Conservation (phyloP, 192 early-diverging fungal genomes). For the Backusella westeae region DNA sequence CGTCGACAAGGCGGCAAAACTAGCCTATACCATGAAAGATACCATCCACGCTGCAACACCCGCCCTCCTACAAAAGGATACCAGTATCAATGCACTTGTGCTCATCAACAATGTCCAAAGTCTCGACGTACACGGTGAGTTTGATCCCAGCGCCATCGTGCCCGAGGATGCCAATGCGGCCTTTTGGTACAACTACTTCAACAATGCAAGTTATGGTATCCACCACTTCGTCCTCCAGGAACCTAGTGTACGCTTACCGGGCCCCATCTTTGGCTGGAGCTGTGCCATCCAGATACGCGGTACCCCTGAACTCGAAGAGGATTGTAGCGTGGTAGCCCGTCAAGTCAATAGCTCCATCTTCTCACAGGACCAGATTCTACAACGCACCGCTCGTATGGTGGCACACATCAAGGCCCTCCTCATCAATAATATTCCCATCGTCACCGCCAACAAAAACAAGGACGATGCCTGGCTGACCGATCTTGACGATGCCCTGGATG, state of each 20-base stretch:
- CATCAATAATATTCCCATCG: constrained; percentile 4
- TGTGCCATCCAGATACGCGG: constrained; percentile 19
- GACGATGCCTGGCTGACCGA: constrained; percentile 35
- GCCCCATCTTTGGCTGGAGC: constrained; percentile 16
- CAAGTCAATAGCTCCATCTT: constrained; percentile 30
- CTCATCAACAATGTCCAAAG: not conserved
- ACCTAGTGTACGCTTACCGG: constrained; percentile 13
- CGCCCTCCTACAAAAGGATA: not conserved
- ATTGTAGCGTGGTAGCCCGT: constrained; percentile 9
- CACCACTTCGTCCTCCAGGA: constrained; percentile 30
- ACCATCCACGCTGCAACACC: not conserved
- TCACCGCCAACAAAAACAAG: constrained; percentile 4
- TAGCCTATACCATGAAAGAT: constrained; percentile 11
- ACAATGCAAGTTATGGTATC: constrained; percentile 33
- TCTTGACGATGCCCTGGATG: constrained; percentile 34
- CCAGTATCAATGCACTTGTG: not conserved
- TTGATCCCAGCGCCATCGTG: constrained; percentile 22
- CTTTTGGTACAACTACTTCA: constrained; percentile 33
- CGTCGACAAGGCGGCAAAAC: constrained; percentile 31
- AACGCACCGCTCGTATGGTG: constrained; percentile 30
- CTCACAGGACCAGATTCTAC: constrained; percentile 24
- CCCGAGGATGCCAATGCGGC: constrained; percentile 16
- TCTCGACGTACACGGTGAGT: constrained; percentile 1
- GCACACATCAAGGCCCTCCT: constrained; percentile 13
- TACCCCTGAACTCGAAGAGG: not conserved